phyloP scores from a whole-genome alignment of 1,139 yeast genomes.

The Eremothecium coryli region DNA sequence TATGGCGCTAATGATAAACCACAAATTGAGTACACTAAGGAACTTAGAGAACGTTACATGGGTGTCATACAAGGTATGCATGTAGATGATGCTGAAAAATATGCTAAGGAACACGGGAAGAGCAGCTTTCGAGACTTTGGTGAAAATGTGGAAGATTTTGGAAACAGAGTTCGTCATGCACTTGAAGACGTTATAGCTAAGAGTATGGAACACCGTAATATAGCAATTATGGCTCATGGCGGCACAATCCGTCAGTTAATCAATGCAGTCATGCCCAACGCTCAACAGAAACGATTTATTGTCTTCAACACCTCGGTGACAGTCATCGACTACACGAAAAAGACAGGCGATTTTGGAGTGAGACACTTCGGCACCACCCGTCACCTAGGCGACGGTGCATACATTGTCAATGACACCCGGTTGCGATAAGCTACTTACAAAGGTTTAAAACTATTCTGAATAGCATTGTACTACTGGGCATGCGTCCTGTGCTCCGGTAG shows the following conservation, averaged over 20 bases:
- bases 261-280: conserved; percentile 35
- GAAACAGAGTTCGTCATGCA: conserved; percentile 41
- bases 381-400: conserved; percentile 51
- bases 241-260: conserved; percentile 62
- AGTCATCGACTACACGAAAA: conserved; percentile 44
- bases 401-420: conserved; percentile 44
- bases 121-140: conserved; percentile 42
- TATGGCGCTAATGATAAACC: conserved; percentile 24
- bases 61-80: conserved; percentile 74
- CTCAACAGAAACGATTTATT: conserved; percentile 38
- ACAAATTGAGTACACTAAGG: conserved; percentile 23
- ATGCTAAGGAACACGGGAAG: conserved; percentile 42
- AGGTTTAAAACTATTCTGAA: too few relatives aligned
- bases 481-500: too few relatives aligned
- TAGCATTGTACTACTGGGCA: too few relatives aligned
- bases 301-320: conserved; percentile 70
- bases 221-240: conserved; percentile 73
- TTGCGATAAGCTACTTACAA: too few relatives aligned
- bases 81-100: conserved; percentile 51
- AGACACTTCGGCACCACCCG: conserved; percentile 49
- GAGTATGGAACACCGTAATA: conserved; percentile 34
- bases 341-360: conserved; percentile 35
- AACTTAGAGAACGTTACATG: conserved; percentile 70
- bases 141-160: conserved; percentile 42
- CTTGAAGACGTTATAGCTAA: conserved; percentile 38